Evolutionary conservation across 352 stramenopile species (phyloP), one percentile per base, ranked within the genome.

Genomic region (Phytophthora palmivora): DNA sequence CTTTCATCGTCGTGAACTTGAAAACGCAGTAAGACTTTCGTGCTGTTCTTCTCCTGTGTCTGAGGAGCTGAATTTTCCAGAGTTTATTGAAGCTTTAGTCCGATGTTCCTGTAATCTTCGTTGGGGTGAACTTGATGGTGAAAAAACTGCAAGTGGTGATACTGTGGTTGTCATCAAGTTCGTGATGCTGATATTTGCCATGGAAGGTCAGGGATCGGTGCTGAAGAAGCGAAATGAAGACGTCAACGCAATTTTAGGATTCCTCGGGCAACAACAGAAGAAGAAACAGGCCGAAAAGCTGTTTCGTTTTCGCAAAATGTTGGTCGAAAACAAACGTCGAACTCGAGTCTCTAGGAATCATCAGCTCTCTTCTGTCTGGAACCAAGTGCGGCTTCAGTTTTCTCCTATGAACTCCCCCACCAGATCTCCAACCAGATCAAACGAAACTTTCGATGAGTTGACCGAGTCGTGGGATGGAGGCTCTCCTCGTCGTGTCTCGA

Each of bases 131-230:
- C 18, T 62, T 48, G 44, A 38, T n/a, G 26, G 6, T 26, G 19
- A n/a, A 0, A 26, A 52, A 11, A 45, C 45, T 2, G 4, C 42
- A 14, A 43, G 11, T 8, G 38, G 30, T 16, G 64, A 71, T 10
- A 78, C 72, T 4, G 51, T 72, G 6, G 50, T 78, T 9, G 69
- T 85, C 4, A 66, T 92, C 28, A 84, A 86, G 45, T 92, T 92
- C 39, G 60, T 88, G 6, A 92, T 92, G 80, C 60, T 92, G 10
- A 51, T 92, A 12, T 92, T 92, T n/a, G 77, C 80, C 0, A 92
- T 92, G 80, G 82, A 92, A 68, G 82, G 82, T 3, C 72, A 63
- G 39, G 82, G 82, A 5, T 87, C 82, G 0, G 72, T 92, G 30
- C 57, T 92, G 12, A 75, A 76, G 15, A 86, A 84, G 52, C 67